Conservation (phyloP, 1,139 yeast genomes). For the Casaregolazyma suthepensis region DNA sequence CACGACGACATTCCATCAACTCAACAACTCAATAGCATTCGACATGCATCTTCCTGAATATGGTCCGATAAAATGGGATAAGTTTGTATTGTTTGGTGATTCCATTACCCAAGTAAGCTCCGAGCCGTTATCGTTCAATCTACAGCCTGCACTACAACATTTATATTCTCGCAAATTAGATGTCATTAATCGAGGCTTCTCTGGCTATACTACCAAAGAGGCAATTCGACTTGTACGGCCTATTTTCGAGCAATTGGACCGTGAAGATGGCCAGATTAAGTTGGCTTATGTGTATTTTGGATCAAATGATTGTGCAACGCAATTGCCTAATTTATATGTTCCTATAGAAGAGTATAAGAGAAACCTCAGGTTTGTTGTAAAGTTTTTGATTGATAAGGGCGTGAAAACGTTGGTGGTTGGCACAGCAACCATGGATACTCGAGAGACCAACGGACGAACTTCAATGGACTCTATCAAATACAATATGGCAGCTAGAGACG, state of each 20-base stretch:
- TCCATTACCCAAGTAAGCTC: conserved; percentile 49
- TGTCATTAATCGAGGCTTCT: conserved; percentile 50
- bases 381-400: conserved; percentile 13
- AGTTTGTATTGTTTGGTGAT: conserved; percentile 54
- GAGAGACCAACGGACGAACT: conserved; percentile 44
- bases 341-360: conserved; percentile 40
- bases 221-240: conserved; percentile 16
- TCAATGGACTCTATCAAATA: conserved; percentile 42
- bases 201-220: conserved; percentile 53
- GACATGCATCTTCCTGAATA: background rate
- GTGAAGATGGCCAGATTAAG: conserved; percentile 10
- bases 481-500: conserved; percentile 41
- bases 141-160: conserved; percentile 43
- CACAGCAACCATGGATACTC: conserved; percentile 38
- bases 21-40: background rate
- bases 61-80: conserved; percentile 19
- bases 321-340: conserved; percentile 40
- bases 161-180: conserved; percentile 46
- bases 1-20: background rate
- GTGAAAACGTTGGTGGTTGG: conserved; percentile 31
- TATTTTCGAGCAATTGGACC: conserved; percentile 15
- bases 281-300: conserved; percentile 20
- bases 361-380: conserved; percentile 42
- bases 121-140: conserved; percentile 36
- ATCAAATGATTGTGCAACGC: conserved; percentile 16